Base-by-base conservation (phyloP, 352 stramenopile genomes). In the Globisporangium nunn region DNA sequence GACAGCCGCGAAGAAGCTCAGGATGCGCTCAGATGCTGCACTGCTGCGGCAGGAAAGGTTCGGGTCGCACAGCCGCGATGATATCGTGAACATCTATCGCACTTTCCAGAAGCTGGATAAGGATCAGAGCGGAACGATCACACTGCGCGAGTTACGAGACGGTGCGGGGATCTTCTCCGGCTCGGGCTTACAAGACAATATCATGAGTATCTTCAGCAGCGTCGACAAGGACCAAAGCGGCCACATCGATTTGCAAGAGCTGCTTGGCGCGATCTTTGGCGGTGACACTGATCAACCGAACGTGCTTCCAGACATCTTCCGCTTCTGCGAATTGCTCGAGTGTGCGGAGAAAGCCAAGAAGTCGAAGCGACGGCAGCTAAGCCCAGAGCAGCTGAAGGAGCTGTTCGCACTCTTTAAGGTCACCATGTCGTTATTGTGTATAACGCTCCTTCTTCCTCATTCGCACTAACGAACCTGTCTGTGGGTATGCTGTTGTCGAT, bases 151-250 rank as follows among this genome's bases (percentile, higher is more conserved):
- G 50, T 61, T 93, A 0, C 58, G 85, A 5, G 66, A 81, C 17
- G 78, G 74, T n/a, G 69, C 76, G 1, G 77, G 74, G 12, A 63
- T 88, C 15, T 87, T 88, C 59, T 67, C 74, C 0, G 78, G 79
- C 8, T 75, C 71, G 2, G 70, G 88, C 23, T 68, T 89, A 63
- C 77, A 85, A 17, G 75, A 88, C 17, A 88, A 88, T 33, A 62
- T 89, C 2, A 73, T 74, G 50, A 81, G 82, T 31, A 87, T 93
- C 50, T 93, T 93, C 64, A 81, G 68, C 55, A 85, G 76, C 41
- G 77, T 93, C 52, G 82, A 93, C 62, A 63, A 72, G 41, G 80
- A 93, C 59, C 70, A 87, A 17, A 93, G 81, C 58, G 82, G 82
- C 18, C 71, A 81, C 28, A 85, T 93, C 46, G 82, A 93, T 43